phyloP scores from a whole-genome alignment of 2,329 filamentous ascomycete species.

The Tympanopsis confertula region DNA sequence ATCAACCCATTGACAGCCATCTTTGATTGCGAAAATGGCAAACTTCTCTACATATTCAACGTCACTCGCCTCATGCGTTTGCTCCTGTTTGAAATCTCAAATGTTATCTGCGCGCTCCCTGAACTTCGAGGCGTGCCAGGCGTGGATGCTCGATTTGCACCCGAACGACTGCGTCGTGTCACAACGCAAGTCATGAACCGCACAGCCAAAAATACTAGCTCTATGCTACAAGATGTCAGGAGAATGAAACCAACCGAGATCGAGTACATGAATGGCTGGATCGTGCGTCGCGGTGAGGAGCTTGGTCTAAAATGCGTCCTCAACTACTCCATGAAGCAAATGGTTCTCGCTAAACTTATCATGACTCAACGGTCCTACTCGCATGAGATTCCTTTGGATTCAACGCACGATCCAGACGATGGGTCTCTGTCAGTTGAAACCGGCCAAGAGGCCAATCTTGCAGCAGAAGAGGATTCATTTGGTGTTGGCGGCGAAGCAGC shows the following conservation, averaged over 20 bases:
- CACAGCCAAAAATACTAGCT: conserved; percentile 2
- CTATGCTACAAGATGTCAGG: conserved; percentile 2
- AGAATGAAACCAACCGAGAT: conserved; percentile 1
- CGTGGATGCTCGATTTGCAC: conserved; percentile 8
- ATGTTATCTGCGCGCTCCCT: conserved; percentile 48
- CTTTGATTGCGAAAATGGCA: conserved; percentile 47
- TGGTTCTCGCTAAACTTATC: neutral
- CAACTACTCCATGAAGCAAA: neutral
- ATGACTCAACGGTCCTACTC: too few relatives aligned
- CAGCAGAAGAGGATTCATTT: too few relatives aligned
- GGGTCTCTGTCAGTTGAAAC: too few relatives aligned
- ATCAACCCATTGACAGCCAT: conserved; percentile 54
- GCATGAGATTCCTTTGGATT: too few relatives aligned
- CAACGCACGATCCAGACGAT: too few relatives aligned
- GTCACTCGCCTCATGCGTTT: conserved; percentile 44
- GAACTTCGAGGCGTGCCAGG: conserved; percentile 50
- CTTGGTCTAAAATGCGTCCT: conserved; percentile 1
- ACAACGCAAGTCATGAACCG: neutral
- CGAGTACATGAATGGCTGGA: conserved; percentile 3
- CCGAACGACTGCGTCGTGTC: conserved; percentile 1
- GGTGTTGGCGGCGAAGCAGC: too few relatives aligned
- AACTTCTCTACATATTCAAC: conserved; percentile 44
- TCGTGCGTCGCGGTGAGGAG: conserved; percentile 2
- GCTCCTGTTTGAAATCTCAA: conserved; percentile 49
- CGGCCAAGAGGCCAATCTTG: too few relatives aligned